Evolutionary conservation across 176 grass and related monocot genomes (phyloP), one percentile per base, ranked within the genome.

Genomic region (Oryza glaberrima): DNA sequence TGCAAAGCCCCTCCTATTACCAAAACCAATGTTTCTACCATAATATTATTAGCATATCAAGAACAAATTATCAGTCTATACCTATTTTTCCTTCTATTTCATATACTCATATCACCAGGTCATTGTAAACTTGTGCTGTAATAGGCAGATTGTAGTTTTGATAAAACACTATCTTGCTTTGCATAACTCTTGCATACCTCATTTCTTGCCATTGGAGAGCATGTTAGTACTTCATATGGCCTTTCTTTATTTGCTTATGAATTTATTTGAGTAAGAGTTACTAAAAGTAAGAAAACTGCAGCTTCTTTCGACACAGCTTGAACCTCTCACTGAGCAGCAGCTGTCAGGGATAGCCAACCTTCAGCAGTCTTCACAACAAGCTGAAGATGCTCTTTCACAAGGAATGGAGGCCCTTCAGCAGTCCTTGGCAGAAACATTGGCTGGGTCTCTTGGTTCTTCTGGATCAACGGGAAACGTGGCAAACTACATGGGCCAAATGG

Each of bases 401-500:
- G 96, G 96, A 79, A 98, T 98, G 96, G 96, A 98, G n/a, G 93
- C 96, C 65, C 92, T 98, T 79, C 96, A 98, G 69, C 96, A 94
- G 70, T 98, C 96, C 13, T 79, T 98, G 61, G 96, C 96, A 60
- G 96, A 98, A 86, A 98, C 96, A 20, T 87, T 98, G 85, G 96
- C 93, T 72, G 93, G 96, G 20, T 98, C 93, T 64, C 90, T 98
- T 63, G 81, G 85, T 15, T 85, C 96, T 58, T 93, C 96, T 28
- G 93, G 89, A 72, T 95, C 93, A 73, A 93, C 93, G 72, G 93
- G 96, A 81, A 98, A 94, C 76, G 96, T 98, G 26, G 93, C 96
- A 71, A 95, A 98, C 38, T 98, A 98, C 77, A 98, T 98, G 96
- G 96, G 96, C 78, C 96, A 98, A 85, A 98, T 98, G 96, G 96